Evolutionary conservation across 2,329 filamentous ascomycete species (phyloP), one percentile per base, ranked within the genome.

Genomic region (Ceratocystis alfenasii): DNA sequence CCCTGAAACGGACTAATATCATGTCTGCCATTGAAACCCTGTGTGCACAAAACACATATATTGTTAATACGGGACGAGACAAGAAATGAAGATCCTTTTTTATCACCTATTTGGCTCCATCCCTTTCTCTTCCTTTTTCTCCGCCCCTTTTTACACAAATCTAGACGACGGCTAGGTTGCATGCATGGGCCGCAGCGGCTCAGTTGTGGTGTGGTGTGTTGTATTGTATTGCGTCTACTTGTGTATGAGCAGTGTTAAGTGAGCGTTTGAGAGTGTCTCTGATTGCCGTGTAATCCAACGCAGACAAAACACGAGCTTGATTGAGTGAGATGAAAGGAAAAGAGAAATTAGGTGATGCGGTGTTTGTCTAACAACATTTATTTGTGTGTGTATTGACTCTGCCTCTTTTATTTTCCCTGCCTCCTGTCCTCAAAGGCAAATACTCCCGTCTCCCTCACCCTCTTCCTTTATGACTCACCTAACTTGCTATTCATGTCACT

Each of bases 81-180:
- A n/a, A 36, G 25, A 59, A 7, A 36, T 5, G 36, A 41, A 41
- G 36, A 41, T 41, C 36, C 36, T 41, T 41, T 41, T 41, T 36
- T 59, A 22, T 15, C n/a, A 65, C 62, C 62, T 64, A 68, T 67
- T 70, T 44, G 64, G 63, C 66, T 68, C 55, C 63, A 64, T 67
- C 68, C 48, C 66, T 30, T 25, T 25, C 20, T 50, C 48, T 17
- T 15, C 20, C 48, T 36, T 59, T 28, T 41, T 7, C 65, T 61
- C 60, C 60, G 68, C 64, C 69, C 33, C 65, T 66, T 65, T 68
- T 64, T 67, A 62, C 15, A 17, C 28, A 41, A 41, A 41, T 41
- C 36, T 22, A n/a, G 36, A 41, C 36, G 4, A 4, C 36, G 36
- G 36, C 36, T 41, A 41, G 36, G 36, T 41, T 41, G 36, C 36